Conservation (phyloP, 208 protist genomes). For the Trypanosoma grayi region DNA sequence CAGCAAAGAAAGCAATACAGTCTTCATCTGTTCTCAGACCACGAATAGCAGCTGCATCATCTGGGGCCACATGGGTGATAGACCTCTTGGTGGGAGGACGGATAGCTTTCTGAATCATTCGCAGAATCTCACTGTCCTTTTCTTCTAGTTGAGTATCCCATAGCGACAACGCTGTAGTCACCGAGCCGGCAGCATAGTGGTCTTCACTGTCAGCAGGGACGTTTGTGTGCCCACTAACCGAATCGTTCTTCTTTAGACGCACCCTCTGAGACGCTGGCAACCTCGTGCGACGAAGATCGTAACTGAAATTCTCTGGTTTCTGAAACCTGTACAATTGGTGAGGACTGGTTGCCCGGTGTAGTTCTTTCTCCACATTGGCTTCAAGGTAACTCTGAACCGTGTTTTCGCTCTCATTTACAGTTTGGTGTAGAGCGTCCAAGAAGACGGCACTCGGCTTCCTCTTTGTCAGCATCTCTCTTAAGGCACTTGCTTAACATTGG, state of each 20-base stretch:
- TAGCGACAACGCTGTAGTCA: neutral
- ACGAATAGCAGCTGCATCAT: constrained; percentile 79
- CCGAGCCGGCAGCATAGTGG: neutral
- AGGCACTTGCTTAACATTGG: neutral
- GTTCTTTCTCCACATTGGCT: constrained; percentile 72
- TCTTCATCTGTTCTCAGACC: constrained; percentile 89
- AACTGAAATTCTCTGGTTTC: constrained; percentile 59
- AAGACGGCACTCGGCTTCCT: constrained; percentile 14
- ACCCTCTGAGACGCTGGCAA: constrained; percentile 19
- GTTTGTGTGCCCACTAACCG: neutral
- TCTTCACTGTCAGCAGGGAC: neutral
- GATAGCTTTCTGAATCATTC: constrained; percentile 83
- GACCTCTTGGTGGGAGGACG: constrained; percentile 49
- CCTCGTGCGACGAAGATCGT: constrained; percentile 15
- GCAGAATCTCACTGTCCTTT: constrained; percentile 73
- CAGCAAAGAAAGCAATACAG: constrained; percentile 93
- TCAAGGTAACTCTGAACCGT: constrained; percentile 50
- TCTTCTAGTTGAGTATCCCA: constrained; percentile 45
- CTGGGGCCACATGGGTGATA: constrained; percentile 67
- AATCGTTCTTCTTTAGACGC: neutral
- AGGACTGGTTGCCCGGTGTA: constrained; percentile 50
- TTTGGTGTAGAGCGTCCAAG: constrained; percentile 17
- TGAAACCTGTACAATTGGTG: constrained; percentile 80
- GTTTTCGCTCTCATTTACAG: constrained; percentile 25
- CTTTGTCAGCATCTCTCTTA: constrained; percentile 21